Evolutionary conservation across 371 early-diverging fungal genomes (phyloP), one percentile per base, ranked within the genome.

Genomic region (Rhizoclosmatium hyalinum): DNA sequence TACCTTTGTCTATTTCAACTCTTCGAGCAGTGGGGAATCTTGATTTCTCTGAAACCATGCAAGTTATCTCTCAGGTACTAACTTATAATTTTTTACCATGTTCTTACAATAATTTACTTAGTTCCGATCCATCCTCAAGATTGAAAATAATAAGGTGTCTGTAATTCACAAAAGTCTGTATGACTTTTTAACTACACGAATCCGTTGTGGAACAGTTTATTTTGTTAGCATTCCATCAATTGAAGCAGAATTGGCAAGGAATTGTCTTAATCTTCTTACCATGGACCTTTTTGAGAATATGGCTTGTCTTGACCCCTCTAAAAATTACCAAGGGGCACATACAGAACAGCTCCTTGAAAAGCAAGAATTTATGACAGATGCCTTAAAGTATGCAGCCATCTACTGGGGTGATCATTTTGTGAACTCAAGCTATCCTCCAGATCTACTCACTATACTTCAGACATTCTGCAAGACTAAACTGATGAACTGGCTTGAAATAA

Each of bases 121-220:
- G 60, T 60, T 2, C 19, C 60, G 60, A 10, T 60, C n/a, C 21
- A 60, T 60, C 21, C 39, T 60, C 24, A 60, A 60, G 60, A 10
- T 60, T 39, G 60, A 60, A 39, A 60, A 60, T 21, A 60, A 60
- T 21, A 39, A 60, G 60, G 21, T 60, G 8, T 19, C 60, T 17
- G 21, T 60, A 8, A 60, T 60, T 60, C 60, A 60, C 60, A 60
- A 60, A 60, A 60, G 60, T 21, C 19, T 60, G 21, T 60, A 60
- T 2, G 60, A 60, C 60, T 60, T 60, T 60, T 21, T 60, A 10
- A 60, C 60, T 10, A 60, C 60, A 10, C 19, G 60, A 39, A 24
- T 39, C 1, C 60, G 60, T 39, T 60, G 60, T 3, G 60, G 60
- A 21, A 60, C 60, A 10, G 21, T 60, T 60, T 21, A 24, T 39